Conservation (phyloP, 345 rosid species). For the Populus tremula region DNA sequence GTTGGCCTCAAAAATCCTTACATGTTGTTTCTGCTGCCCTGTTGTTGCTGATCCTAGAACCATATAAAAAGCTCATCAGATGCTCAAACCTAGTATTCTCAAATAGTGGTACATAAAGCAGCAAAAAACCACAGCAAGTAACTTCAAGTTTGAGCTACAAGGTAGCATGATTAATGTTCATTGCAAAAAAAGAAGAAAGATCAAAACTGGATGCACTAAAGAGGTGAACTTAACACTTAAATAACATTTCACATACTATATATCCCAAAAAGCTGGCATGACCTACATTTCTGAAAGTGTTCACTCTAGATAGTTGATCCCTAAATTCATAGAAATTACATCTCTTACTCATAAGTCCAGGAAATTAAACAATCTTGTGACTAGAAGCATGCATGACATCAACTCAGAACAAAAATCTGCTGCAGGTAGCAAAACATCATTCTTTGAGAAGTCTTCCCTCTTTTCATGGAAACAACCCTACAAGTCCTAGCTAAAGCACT, state of each 20-base stretch:
- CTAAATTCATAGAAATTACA: neutral
- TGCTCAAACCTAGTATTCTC: neutral
- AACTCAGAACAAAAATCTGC: neutral
- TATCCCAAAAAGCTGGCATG: neutral
- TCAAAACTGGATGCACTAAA: neutral
- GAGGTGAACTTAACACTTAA: too few relatives aligned
- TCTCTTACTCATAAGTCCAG: neutral
- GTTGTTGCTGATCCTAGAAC: slow-evolving; percentile 40
- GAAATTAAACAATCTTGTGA: neutral
- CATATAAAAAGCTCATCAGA: slow-evolving; percentile 13
- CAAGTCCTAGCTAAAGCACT: neutral
- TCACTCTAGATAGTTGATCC: neutral
- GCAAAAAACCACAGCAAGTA: slow-evolving; percentile 1
- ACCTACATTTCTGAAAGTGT: neutral
- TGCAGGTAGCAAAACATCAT: neutral
- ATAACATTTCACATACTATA: neutral
- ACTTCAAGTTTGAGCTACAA: neutral
- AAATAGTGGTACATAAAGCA: neutral
- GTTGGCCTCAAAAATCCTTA: slow-evolving; percentile 49
- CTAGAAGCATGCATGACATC: neutral
- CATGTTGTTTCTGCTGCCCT: slow-evolving; percentile 46
- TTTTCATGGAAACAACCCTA: neutral
- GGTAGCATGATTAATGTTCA: neutral
- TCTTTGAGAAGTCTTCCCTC: neutral
- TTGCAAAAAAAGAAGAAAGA: neutral